These are phyloP conservation scores for Beauveria brongniartii DNA, from an alignment of 2,329 filamentous ascomycete species.

Conservation along the genomic window DNA sequence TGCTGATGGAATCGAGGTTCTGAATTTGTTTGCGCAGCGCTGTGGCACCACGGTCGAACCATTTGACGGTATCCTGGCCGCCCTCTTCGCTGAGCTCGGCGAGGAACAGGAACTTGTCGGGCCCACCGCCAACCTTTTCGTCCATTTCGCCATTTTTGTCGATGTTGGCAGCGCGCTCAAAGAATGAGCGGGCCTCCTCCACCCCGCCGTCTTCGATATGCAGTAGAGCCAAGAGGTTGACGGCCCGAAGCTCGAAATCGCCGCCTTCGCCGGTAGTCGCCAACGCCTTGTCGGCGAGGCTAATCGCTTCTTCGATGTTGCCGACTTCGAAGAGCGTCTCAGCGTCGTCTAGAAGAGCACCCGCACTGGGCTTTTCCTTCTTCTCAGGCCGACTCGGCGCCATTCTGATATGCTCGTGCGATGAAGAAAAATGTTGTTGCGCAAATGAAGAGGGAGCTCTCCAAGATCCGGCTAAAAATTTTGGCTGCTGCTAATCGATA, in stretches of 20 bases:
- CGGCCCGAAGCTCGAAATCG: slow-evolving; percentile 52
- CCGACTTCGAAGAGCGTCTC: slow-evolving; percentile 35
- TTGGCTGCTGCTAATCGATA: slow-evolving; percentile 10
- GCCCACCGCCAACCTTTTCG: slow-evolving; percentile 68
- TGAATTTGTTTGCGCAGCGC: slow-evolving; percentile 67
- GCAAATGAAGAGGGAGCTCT: background rate
- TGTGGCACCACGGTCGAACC: slow-evolving; percentile 63
- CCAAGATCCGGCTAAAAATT: slow-evolving; percentile 8
- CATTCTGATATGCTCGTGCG: slow-evolving; percentile 21
- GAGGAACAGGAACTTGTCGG: slow-evolving; percentile 91
- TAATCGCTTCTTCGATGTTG: slow-evolving; percentile 32
- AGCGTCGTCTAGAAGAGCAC: slow-evolving; percentile 29
- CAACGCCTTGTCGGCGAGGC: slow-evolving; percentile 35
- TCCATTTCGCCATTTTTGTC: slow-evolving; percentile 67
- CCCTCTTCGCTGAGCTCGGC: slow-evolving; percentile 77
- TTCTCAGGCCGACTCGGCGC: slow-evolving; percentile 33
- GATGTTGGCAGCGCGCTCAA: slow-evolving; percentile 63
- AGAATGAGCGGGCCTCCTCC: slow-evolving; percentile 63
- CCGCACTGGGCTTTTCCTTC: slow-evolving; percentile 25
- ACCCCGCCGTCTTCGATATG: slow-evolving; percentile 75
- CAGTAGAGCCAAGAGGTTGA: slow-evolving; percentile 75
- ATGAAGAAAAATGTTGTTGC: background rate
- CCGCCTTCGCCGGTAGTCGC: slow-evolving; percentile 35
- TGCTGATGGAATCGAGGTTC: slow-evolving; percentile 42
- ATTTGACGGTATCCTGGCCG: slow-evolving; percentile 55